These are phyloP conservation scores for Aspergillus sparsus DNA, from an alignment of 495 filamentous ascomycete genomes.

Conservation along the genomic window DNA sequence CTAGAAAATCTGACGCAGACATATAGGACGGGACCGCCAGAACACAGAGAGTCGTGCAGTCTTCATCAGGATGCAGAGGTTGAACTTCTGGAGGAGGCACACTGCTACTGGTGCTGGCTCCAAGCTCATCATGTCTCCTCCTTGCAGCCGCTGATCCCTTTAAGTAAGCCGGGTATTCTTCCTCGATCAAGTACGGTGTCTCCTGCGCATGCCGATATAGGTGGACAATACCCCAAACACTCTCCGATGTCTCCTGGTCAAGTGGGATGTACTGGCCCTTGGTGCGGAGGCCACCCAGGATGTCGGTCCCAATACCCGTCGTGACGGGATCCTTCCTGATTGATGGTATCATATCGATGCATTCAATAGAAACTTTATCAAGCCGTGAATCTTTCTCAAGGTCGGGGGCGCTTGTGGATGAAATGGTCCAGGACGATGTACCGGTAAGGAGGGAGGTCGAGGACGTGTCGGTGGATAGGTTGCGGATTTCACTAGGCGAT, in stretches of 20 bases:
- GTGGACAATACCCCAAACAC: slow-evolving; percentile 92
- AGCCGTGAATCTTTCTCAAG: slow-evolving; percentile 61
- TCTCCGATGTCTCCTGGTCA: slow-evolving; percentile 72
- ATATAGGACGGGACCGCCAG: slow-evolving; percentile 93
- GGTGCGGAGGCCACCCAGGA: slow-evolving; percentile 59
- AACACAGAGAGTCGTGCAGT: slow-evolving; percentile 90
- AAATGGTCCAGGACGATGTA: slow-evolving; percentile 19
- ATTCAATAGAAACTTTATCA: slow-evolving; percentile 62
- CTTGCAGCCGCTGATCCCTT: slow-evolving; percentile 45
- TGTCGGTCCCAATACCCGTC: slow-evolving; percentile 52
- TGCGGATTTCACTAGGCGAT: not conserved
- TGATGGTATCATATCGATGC: slow-evolving; percentile 63
- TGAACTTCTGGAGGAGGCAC: slow-evolving; percentile 7
- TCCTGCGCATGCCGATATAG: slow-evolving; percentile 85
- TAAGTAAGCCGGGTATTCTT: slow-evolving; percentile 44
- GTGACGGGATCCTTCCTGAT: slow-evolving; percentile 38
- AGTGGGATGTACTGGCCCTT: slow-evolving; percentile 79
- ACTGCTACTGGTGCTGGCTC: slow-evolving; percentile 29
- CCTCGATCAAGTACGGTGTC: slow-evolving; percentile 52
- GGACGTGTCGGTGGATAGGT: not conserved
- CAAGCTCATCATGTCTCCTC: slow-evolving; percentile 33
- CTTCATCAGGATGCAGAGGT: slow-evolving; percentile 47
- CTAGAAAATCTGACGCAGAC: slow-evolving; percentile 85
- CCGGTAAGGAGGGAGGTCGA: slow-evolving; percentile 14
- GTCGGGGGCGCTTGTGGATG: slow-evolving; percentile 22